Evolutionary conservation across 768 basidiomycete species (phyloP), one percentile per base, ranked within the genome.

Genomic region (Boletus huronensis): DNA sequence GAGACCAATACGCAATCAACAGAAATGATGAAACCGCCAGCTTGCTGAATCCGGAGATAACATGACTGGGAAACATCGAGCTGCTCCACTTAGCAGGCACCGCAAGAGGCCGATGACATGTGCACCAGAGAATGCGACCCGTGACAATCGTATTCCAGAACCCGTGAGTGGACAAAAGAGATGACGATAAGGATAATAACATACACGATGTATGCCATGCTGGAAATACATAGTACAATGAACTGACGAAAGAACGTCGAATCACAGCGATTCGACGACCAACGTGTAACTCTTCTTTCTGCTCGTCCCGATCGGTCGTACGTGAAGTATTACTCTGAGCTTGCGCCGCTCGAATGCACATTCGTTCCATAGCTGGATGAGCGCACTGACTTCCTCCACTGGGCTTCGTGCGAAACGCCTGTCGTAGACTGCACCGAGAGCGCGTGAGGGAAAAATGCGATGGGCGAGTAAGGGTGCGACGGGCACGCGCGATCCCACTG

Each of bases 291-390:
- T 38, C 28, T 40, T 48, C 53, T 21, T 60, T 16, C 39, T 25
- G n/a, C 39, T 52, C n/a, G 21, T n/a, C 19, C 49, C 54, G 26
- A 32, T 39, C 19, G 38, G 36, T n/a, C 21, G 54, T 19, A 46
- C 36, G 23, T 54, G 58, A 6, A 72, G 59, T 16, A 43, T 50
- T 26, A 61, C 66, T 7, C 53, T 52, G 40, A 70, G 50, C 52
- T 68, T 70, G 34, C 69, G 68, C 29, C 69, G 60, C 54, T 72
- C 68, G 13, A 70, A 65, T 5, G 69, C 69, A 54, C 69, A 65
- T 50, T 70, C 58, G 23, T 72, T 70, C 69, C 69, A 70, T 14
- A 72, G 53, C 17, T 53, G 40, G 10, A 70, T 41, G 29, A 70
- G 58, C 7, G 68, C 66, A 45, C 57, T 52, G 29, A 72, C 64